These are phyloP conservation scores for Amphicarpaea edgeworthii DNA, from an alignment of 306 rosid genomes.

Conservation along the genomic window DNA sequence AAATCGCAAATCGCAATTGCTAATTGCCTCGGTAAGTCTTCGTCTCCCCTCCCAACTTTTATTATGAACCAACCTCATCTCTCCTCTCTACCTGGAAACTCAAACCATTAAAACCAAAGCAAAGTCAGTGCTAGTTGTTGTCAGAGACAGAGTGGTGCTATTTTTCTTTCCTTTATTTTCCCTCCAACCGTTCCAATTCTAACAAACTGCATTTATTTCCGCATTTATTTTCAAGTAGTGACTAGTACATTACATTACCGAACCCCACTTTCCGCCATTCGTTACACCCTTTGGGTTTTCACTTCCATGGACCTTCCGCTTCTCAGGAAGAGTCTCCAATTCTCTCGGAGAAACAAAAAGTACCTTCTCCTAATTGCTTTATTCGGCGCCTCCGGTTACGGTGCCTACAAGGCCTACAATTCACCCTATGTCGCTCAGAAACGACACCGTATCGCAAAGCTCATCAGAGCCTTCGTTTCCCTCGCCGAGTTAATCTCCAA, in stretches of 20 bases:
- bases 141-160: background rate
- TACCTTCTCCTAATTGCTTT: conserved; percentile 66
- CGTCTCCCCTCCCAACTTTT: no score
- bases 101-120: no score
- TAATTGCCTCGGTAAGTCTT: background rate
- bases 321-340: conserved; percentile 53
- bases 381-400: conserved; percentile 76
- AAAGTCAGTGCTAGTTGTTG: background rate
- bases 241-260: no score
- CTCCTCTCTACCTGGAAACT: no score
- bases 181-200: background rate
- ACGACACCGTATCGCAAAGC: conserved; percentile 59
- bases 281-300: conserved; percentile 34
- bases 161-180: background rate
- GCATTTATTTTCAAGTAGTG: no score
- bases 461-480: conserved; percentile 68
- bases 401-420: conserved; percentile 70
- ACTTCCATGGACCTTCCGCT: conserved; percentile 67
- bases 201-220: background rate
- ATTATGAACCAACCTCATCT: no score
- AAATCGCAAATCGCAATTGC: no score
- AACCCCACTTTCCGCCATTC: background rate
- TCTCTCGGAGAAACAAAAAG: conserved; percentile 55
- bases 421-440: conserved; percentile 65
- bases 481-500: conserved; percentile 66